Conservation (phyloP, 2,329 filamentous ascomycete species). For the Teratosphaeria viscida region DNA sequence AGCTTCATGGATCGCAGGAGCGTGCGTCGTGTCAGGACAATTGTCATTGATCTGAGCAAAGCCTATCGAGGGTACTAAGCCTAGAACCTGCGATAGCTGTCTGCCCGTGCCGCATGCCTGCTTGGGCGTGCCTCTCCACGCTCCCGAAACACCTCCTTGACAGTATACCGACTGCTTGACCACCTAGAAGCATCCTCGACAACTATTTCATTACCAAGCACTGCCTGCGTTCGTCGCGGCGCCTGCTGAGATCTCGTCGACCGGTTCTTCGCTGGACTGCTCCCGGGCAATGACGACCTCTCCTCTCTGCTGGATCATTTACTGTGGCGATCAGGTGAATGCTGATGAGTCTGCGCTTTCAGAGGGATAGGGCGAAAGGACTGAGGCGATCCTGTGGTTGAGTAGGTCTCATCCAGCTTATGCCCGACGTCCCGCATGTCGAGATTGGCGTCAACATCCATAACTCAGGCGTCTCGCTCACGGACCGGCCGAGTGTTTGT, state of each 20-base stretch:
- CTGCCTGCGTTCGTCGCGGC: no score
- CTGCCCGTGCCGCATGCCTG: neutral
- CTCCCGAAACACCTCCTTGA: neutral
- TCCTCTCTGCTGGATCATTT: neutral
- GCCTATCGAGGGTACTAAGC: neutral
- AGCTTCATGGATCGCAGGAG: neutral
- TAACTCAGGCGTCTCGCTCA: neutral
- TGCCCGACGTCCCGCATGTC: neutral
- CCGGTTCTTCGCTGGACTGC: neutral
- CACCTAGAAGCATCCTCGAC: neutral
- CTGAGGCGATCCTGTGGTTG: neutral
- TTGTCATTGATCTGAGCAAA: neutral
- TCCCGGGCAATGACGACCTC: conserved; percentile 7
- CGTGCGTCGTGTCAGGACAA: neutral
- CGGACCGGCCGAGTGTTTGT: neutral
- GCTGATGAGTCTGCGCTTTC: neutral
- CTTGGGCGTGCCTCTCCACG: neutral
- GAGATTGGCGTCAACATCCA: neutral
- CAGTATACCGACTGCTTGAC: neutral
- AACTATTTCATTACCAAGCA: neutral
- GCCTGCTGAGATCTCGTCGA: neutral
- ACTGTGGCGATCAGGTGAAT: neutral
- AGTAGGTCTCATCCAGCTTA: neutral
- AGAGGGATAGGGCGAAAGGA: neutral
- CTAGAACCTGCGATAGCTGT: neutral